Conservation (phyloP, 192 early-diverging fungal genomes). For the Podila clonocystis region DNA sequence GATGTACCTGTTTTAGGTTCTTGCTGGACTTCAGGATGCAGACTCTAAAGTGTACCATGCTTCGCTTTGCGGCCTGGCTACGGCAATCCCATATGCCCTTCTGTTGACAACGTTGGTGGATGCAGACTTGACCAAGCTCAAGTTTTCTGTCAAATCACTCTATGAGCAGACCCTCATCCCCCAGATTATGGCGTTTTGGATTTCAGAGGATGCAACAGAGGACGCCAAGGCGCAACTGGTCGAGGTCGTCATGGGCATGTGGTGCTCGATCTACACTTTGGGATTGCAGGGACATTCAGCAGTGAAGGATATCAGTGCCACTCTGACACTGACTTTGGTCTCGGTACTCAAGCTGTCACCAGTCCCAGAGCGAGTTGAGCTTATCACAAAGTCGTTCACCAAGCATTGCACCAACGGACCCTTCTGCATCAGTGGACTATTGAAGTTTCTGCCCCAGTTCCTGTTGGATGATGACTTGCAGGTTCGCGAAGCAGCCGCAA, state of each 20-base stretch:
- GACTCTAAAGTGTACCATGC: conserved; percentile 42
- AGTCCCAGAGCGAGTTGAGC: conserved; percentile 29
- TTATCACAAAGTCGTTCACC: conserved; percentile 46
- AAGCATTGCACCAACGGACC: conserved; percentile 46
- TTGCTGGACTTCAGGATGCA: conserved; percentile 49
- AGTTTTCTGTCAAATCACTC: conserved; percentile 34
- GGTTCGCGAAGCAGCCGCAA: conserved; percentile 44
- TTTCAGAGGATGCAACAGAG: conserved; percentile 32
- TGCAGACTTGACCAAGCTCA: conserved; percentile 39
- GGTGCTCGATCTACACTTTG: conserved; percentile 46
- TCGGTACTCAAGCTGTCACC: conserved; percentile 38
- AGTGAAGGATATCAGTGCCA: conserved; percentile 47
- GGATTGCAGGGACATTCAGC: conserved; percentile 33
- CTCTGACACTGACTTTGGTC: conserved; percentile 39
- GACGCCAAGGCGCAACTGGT: conserved; percentile 36
- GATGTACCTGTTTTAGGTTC: conserved; percentile 1
- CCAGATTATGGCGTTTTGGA: conserved; percentile 53
- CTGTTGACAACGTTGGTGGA: conserved; percentile 39
- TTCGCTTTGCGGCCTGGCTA: conserved; percentile 42
- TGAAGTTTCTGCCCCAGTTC: conserved; percentile 48
- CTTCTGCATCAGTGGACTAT: conserved; percentile 40
- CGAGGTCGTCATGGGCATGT: conserved; percentile 50
- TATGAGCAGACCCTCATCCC: conserved; percentile 51
- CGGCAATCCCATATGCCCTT: conserved; percentile 39
- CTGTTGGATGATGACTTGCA: conserved; percentile 37